A percentile compares a stretch with the other conserved stretches of the same genome.
Evolutionary conservation across 164 flowering plant genomes (phyloP).

Genomic region (Berberis thunbergii): DNA sequence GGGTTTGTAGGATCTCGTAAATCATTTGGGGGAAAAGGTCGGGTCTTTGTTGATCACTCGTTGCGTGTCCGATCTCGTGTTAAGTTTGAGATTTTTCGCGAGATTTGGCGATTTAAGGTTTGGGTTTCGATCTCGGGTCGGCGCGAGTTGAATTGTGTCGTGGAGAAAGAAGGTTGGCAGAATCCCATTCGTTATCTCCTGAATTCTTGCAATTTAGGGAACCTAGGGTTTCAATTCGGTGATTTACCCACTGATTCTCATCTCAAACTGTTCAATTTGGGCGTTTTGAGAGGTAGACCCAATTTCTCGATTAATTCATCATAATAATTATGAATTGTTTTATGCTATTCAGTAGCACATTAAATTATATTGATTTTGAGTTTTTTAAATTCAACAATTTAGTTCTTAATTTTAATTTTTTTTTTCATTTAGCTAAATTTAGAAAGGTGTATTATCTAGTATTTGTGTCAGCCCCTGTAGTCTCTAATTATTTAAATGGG

Average conservation of each 20-base stretch:
- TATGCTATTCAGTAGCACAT: too few relatives aligned
- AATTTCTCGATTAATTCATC: too few relatives aligned
- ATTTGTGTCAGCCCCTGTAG: not conserved
- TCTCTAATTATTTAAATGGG: not conserved
- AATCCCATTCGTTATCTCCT: not conserved
- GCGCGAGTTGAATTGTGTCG: conserved; percentile 7
- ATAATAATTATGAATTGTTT: too few relatives aligned
- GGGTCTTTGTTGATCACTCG: not conserved
- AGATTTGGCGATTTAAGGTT: conserved; percentile 21
- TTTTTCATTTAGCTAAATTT: not conserved
- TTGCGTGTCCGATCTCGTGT: not conserved
- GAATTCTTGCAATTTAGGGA: not conserved
- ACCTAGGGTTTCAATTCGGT: too few relatives aligned
- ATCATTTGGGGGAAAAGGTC: conserved; percentile 6
- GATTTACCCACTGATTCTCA: too few relatives aligned
- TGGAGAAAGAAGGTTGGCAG: conserved; percentile 5
- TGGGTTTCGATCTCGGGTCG: conserved; percentile 23
- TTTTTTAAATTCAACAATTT: not conserved
- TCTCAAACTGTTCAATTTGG: too few relatives aligned
- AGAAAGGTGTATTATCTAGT: not conserved
- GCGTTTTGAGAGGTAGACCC: too few relatives aligned
- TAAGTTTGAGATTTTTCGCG: conserved; percentile 1
- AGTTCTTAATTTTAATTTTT: not conserved
- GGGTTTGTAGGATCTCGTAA: conserved; percentile 6
- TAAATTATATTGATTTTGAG: too few relatives aligned